Evolutionary conservation across 179 eudicot genomes (phyloP).

Genomic region (Spinacia oleracea): DNA sequence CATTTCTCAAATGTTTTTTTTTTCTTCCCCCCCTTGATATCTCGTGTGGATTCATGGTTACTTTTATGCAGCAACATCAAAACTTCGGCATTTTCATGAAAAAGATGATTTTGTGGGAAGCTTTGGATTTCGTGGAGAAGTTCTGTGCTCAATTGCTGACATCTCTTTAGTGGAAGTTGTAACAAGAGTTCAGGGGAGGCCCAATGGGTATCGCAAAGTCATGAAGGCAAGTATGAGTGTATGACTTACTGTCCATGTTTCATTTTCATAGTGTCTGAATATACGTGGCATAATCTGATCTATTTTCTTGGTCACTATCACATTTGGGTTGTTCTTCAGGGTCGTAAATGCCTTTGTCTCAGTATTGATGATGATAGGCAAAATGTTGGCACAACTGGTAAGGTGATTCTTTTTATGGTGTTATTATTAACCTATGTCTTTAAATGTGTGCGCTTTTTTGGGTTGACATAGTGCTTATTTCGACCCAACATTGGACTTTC

Average conservation of each 20-base stretch:
- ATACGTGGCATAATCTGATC: conserved; percentile 13
- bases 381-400: conserved; percentile 92
- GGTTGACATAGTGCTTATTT: not conserved
- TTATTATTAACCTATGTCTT: not conserved
- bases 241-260: conserved; percentile 20
- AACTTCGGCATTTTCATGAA: conserved; percentile 37
- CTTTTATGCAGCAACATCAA: conserved; percentile 73
- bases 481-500: not conserved
- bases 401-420: conserved; percentile 8
- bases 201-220: conserved; percentile 91
- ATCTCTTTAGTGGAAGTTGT: conserved; percentile 78
- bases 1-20: not conserved
- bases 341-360: conserved; percentile 73
- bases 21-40: conserved; percentile 2
- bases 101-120: conserved; percentile 37
- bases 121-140: conserved; percentile 95
- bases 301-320: conserved; percentile 6
- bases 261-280: not conserved
- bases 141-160: conserved; percentile 84
- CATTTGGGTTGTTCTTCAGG: conserved; percentile 43
- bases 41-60: conserved; percentile 18
- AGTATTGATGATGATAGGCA: conserved; percentile 75
- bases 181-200: conserved; percentile 82
- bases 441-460: not conserved
- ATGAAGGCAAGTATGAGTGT: conserved; percentile 61